A percentile compares a stretch with the other conserved stretches of the same genome.
These are phyloP conservation scores for Rubia occidens DNA, from an alignment of 305 asterid species.

Conservation along the genomic window DNA sequence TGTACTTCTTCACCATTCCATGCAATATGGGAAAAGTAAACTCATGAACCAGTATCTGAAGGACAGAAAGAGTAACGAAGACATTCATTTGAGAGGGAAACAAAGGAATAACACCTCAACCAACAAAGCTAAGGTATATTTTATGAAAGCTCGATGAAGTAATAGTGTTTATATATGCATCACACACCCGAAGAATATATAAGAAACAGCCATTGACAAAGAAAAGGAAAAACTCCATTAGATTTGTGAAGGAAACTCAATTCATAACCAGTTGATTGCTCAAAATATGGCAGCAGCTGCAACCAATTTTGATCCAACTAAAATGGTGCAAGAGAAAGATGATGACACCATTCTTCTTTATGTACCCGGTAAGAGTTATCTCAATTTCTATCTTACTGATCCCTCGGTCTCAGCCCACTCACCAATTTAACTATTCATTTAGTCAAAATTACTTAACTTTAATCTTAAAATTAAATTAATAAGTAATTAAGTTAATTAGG, in stretches of 20 bases:
- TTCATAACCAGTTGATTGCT: background rate
- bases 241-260: background rate
- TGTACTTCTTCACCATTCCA: background rate
- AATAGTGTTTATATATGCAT: background rate
- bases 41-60: background rate
- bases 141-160: background rate
- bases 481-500: too few species aligned
- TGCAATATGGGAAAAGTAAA: background rate
- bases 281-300: conserved; percentile 25
- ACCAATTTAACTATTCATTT: too few species aligned
- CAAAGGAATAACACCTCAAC: conserved; percentile 7
- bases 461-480: too few species aligned
- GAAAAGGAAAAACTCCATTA: background rate
- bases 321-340: conserved; percentile 44
- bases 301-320: conserved; percentile 21
- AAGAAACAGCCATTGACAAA: background rate
- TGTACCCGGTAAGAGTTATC: conserved; percentile 41
- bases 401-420: too few species aligned
- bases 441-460: too few species aligned
- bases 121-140: conserved; percentile 28
- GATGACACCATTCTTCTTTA: conserved; percentile 43
- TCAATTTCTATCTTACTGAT: background rate
- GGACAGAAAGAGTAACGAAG: background rate
- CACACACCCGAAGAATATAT: background rate
- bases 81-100: background rate